Percentiles rank a stretch among this genome's conserved stretches.
Conservation (phyloP, 2,329 filamentous ascomycete genomes). For the Lachnellula cervina region DNA sequence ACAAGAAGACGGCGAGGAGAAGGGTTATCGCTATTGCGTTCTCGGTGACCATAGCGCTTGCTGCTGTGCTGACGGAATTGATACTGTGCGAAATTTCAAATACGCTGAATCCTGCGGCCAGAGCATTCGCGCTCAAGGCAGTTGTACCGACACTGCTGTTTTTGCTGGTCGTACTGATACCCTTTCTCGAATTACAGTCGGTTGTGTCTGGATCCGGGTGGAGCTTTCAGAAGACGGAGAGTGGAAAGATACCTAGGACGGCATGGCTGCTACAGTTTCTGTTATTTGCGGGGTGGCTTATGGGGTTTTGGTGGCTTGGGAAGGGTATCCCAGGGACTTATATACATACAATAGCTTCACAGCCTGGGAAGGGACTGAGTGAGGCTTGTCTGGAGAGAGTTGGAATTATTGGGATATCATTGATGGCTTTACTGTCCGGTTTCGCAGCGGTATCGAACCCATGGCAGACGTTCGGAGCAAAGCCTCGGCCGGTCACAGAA, state of each 20-base stretch:
- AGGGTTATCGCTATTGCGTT: conserved; percentile 61
- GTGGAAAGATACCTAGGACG: conserved; percentile 50
- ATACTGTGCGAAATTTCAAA: conserved; percentile 82
- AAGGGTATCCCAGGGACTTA: conserved; percentile 53
- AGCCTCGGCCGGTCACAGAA: conserved; percentile 62
- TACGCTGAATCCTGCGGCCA: conserved; percentile 61
- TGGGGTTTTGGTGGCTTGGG: conserved; percentile 72
- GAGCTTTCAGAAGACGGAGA: conserved; percentile 55
- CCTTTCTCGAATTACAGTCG: conserved; percentile 69
- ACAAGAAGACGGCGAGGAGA: conserved; percentile 45
- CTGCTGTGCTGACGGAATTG: conserved; percentile 71
- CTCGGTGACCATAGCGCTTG: conserved; percentile 70
- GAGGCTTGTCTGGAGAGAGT: conserved; percentile 61
- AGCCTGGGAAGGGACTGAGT: conserved; percentile 33
- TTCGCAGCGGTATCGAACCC: conserved; percentile 85
- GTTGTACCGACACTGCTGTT: conserved; percentile 68
- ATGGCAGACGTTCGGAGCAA: conserved; percentile 75
- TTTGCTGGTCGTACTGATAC: conserved; percentile 69
- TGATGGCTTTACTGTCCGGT: conserved; percentile 84
- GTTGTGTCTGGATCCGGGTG: conserved; percentile 50
- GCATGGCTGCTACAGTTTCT: conserved; percentile 60
- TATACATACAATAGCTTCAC: conserved; percentile 40
- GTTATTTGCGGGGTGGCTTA: conserved; percentile 65
- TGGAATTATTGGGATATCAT: conserved; percentile 76
- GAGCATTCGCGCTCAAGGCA: conserved; percentile 61